Percentiles rank a stretch among this genome's conserved stretches.
These are phyloP conservation scores for Brettanomyces nanus DNA, from an alignment of 805 yeast genomes.

Conservation along the genomic window DNA sequence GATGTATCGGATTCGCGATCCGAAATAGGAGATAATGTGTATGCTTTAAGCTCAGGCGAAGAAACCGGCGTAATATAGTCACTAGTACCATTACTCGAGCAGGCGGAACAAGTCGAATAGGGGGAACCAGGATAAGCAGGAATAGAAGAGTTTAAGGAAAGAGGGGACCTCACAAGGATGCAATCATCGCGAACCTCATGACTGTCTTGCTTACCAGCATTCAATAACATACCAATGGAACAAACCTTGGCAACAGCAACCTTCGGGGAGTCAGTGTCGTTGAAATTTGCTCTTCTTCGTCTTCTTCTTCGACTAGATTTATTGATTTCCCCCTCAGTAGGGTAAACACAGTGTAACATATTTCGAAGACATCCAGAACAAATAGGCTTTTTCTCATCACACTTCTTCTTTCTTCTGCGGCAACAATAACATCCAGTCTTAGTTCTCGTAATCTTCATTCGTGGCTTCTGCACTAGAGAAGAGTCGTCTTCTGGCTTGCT, in stretches of 20 bases:
- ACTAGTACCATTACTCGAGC: constrained; percentile 1
- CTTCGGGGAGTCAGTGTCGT: not conserved
- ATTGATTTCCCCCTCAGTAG: constrained; percentile 14
- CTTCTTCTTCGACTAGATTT: constrained; percentile 5
- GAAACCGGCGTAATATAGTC: constrained; percentile 3
- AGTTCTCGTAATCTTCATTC: constrained; percentile 27
- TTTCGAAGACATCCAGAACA: constrained; percentile 30
- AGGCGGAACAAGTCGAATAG: constrained; percentile 3
- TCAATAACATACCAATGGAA: constrained; percentile 1
- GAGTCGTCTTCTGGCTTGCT: constrained; percentile 1
- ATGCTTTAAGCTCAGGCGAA: constrained; percentile 3
- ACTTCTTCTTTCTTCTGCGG: constrained; percentile 31
- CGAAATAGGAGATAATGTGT: not conserved
- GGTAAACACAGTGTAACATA: constrained; percentile 27
- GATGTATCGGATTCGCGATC: not conserved
- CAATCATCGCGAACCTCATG: not conserved
- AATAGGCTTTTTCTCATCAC: constrained; percentile 27
- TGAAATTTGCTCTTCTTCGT: not conserved
- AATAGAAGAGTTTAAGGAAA: not conserved
- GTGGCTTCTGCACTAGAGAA: constrained; percentile 6
- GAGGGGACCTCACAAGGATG: not conserved
- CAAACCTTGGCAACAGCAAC: not conserved
- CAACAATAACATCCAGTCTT: constrained; percentile 33
- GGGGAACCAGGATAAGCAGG: not conserved
- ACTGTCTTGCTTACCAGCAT: not conserved